Base-by-base conservation (phyloP, 2,329 filamentous ascomycete species). In the Colletotrichum truncatum region DNA sequence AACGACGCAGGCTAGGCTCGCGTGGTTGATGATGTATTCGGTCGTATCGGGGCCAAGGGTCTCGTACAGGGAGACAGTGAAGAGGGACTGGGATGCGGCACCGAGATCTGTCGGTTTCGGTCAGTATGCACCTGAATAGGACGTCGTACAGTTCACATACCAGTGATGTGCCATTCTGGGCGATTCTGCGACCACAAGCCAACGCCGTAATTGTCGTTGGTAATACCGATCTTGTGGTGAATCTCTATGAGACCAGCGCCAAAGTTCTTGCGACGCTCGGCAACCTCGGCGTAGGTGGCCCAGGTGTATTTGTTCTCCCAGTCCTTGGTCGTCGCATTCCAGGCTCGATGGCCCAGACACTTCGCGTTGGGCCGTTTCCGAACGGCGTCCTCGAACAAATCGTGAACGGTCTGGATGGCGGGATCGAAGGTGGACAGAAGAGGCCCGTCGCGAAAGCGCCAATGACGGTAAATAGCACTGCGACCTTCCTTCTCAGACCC, bases 11-110 rank as follows among this genome's bases (percentile, higher is more conserved):
- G 85, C 78, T 61, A 98, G 82, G 67, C 90, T 86, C 58, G 93
- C 89, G 77, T 98, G 95, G 79, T 97, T 97, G 81, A 98, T 91
- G 78, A 99, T 98, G 81, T 93, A 98, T 80, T 98, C 94, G 62
- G 93, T 94, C 3, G 94, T 89, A 70, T 97, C 93, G 11, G 95
- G 91, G 9, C 95, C 95, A 5, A 99, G 87, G 11, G 95, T 98
- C 78, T 98, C 96, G 82, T 99, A 99, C 53, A 99, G 90, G 5
- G 95, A 97, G 59, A 99, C 94, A 21, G 91, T 93, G 80, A 86
- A 98, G 28, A 98, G 87, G 7, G 91, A 88, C 78, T 98, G 96
- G 11, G 94, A 96, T 81, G 93, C 89, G 75, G 92, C 90, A 38
- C 89, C 96, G 74, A 98, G 82, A 83, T 98, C 95, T 93, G 63